Evolutionary conservation across 352 stramenopile genomes (phyloP).

Genomic region (Stephanocyclus meneghinianus): DNA sequence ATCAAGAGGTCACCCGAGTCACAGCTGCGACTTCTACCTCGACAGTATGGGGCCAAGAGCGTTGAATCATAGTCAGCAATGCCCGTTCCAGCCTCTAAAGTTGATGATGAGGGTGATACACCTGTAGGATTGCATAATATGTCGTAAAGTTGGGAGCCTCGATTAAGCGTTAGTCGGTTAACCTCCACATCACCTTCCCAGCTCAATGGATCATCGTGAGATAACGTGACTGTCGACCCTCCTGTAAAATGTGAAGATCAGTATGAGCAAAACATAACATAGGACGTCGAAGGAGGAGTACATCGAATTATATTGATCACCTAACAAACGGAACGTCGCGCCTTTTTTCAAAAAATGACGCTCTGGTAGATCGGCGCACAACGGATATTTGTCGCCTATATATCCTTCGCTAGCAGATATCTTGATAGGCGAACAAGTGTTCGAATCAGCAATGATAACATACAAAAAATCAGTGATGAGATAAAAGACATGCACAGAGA

Average conservation of each 20-base stretch:
- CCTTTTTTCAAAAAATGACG: conserved; percentile 50
- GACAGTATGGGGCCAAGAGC: conserved; percentile 25
- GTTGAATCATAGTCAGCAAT: conserved; percentile 13
- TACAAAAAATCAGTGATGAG: background rate
- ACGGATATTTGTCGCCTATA: conserved; percentile 52
- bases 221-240: conserved; percentile 18
- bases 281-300: background rate
- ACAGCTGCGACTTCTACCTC: conserved; percentile 26
- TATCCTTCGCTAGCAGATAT: conserved; percentile 38
- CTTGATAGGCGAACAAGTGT: background rate
- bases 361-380: conserved; percentile 51
- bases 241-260: conserved; percentile 14
- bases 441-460: background rate
- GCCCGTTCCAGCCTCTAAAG: conserved; percentile 23
- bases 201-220: conserved; percentile 17
- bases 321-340: conserved; percentile 48
- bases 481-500: background rate
- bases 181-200: conserved; percentile 30
- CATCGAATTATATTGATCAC: background rate
- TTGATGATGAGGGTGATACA: background rate
- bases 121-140: conserved; percentile 44
- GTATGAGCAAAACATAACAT: no score
- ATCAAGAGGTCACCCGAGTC: conserved; percentile 26
- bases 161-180: conserved; percentile 26
- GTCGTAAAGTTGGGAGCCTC: conserved; percentile 28